phyloP scores from a whole-genome alignment of 768 basidiomycete genomes.

The Galerina sulciceps region DNA sequence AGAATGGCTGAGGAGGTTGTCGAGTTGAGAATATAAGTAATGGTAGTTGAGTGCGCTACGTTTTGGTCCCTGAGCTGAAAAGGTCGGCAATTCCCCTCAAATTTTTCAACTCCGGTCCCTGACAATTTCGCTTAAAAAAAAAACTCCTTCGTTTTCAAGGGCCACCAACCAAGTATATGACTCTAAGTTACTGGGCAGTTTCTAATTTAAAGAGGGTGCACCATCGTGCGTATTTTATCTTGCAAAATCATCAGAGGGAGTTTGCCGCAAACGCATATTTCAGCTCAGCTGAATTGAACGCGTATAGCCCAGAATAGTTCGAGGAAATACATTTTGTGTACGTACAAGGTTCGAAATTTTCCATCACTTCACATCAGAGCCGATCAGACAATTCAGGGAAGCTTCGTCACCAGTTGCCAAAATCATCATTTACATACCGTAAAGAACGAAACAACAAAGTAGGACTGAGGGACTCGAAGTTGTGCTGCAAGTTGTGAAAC shows the following conservation, averaged over 20 bases:
- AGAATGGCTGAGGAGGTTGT: constrained; percentile 34
- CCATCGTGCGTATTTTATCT: too few species aligned
- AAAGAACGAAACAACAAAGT: too few species aligned
- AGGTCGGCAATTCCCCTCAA: constrained; percentile 52
- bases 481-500: too few species aligned
- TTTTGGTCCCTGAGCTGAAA: constrained; percentile 51
- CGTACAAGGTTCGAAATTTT: constrained; percentile 4
- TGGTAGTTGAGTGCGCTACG: constrained; percentile 43
- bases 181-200: background rate
- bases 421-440: background rate
- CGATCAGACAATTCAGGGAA: constrained; percentile 16
- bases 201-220: background rate
- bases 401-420: constrained; percentile 1
- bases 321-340: background rate
- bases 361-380: constrained; percentile 13
- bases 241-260: too few species aligned
- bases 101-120: constrained; percentile 54
- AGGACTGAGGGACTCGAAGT: too few species aligned
- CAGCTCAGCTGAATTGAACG: too few species aligned
- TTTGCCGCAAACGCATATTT: too few species aligned
- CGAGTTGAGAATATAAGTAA: constrained; percentile 48
- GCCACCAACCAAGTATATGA: background rate
- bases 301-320: background rate
- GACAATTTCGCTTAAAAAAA: constrained; percentile 23
- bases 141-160: constrained; percentile 13